Conservation (phyloP, 805 yeast genomes). For the Hanseniaspora thailandica region DNA sequence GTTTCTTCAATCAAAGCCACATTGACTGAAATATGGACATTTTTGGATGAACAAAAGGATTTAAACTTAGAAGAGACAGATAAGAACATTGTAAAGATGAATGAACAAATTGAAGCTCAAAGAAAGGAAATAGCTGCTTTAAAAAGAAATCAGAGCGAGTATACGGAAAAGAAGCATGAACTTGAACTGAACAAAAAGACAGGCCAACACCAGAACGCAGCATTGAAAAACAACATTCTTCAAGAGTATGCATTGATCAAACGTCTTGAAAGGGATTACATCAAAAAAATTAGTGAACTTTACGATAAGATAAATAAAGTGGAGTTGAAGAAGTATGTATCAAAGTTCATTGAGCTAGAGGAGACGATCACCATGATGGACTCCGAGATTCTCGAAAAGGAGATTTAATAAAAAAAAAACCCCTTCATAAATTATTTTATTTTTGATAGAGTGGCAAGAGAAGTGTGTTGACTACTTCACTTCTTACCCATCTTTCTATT, state of each 20-base stretch:
- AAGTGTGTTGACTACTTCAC: constrained; percentile 15
- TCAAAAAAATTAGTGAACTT: neutral
- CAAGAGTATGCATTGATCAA: neutral
- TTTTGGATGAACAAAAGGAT: neutral
- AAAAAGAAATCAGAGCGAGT: neutral
- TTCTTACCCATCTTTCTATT: constrained; percentile 34
- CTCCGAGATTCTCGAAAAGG: constrained; percentile 1
- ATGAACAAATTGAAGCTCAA: neutral
- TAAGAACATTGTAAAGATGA: neutral
- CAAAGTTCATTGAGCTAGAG: constrained; percentile 9
- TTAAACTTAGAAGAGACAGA: neutral
- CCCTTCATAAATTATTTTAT: neutral
- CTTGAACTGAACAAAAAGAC: neutral
- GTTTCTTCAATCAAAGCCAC: neutral
- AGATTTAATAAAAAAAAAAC: neutral
- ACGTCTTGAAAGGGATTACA: neutral
- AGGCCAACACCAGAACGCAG: neutral
- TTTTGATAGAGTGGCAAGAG: neutral
- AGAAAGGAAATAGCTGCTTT: neutral
- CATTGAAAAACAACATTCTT: neutral
- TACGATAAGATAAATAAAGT: neutral
- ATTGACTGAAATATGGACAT: neutral
- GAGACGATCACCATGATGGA: constrained; percentile 8
- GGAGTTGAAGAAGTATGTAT: constrained; percentile 1
- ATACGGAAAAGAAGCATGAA: neutral